Base-by-base conservation (phyloP, 2,329 filamentous ascomycete species). In the Colletotrichum neosansevieriae region DNA sequence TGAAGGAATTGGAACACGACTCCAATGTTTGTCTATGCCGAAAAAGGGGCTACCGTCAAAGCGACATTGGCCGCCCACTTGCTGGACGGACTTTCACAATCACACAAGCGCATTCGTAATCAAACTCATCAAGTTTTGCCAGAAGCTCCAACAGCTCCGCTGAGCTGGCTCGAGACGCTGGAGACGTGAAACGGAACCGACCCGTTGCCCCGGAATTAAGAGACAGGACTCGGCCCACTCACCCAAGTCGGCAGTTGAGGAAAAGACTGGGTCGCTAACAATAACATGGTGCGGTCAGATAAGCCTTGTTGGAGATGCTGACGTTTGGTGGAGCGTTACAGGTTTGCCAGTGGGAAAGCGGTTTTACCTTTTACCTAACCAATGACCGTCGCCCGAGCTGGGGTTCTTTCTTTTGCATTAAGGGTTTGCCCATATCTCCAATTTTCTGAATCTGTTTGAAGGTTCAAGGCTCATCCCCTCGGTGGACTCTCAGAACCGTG, bases 191-290 rank as follows among this genome's bases (percentile, higher is more conserved):
- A 34, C 24, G 64, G 51, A 47, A 50, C 17, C 13, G 38, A 45
- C 36, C 51, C 45, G 53, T 34, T 4, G 45, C 60, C 53, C 60
- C 60, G 64, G 47, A 44, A 64, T 58, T 42, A 49, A 19, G 45
- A 54, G 44, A 36, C 47, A 45, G 47, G 45, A 42, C 53, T 45
- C n/a, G 45, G 45, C 10, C 60, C 51, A 53, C 45, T 12, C 9
- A 42, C 19, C 32, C 38, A 42, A 62, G 10, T 62, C 51, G 64
- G 53, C 32, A 58, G 50, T 51, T 66, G 58, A 49, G n/a, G 34
- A 44, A n/a, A 47, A 36, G 58, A 49, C 49, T 21, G 34, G 11
- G 7, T 7, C 29, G 19, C 4, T n/a, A n/a, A n/a, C n/a, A n/a
- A n/a, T 32, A 19, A 6, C 36, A 49, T 50, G 53, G 53, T n/a